These are phyloP conservation scores for Parsonsia alboflavescens DNA, from an alignment of 257 asterid genomes.

Conservation along the genomic window DNA sequence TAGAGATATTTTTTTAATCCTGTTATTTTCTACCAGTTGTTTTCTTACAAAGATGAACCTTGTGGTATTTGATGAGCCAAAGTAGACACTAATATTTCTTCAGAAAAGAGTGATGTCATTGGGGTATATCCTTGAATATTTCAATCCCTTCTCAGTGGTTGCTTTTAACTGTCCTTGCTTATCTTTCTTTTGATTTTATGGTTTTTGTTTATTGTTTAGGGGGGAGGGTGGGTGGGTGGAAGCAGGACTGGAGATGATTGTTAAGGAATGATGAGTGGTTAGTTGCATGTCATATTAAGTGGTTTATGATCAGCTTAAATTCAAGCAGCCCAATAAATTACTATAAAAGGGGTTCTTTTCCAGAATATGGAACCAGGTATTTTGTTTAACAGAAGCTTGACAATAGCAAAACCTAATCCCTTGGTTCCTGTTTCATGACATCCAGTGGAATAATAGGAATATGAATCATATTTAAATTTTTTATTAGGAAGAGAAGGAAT, in stretches of 20 bases:
- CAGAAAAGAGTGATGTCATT: not conserved
- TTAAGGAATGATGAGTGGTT: not conserved
- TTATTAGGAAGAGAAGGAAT: too few relatives aligned
- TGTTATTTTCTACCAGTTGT: not conserved
- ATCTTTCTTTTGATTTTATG: not conserved
- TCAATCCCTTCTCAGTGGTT: not conserved
- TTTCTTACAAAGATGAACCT: not conserved
- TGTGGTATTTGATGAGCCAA: not conserved
- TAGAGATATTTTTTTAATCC: constrained; percentile 4
- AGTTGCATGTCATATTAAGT: too few relatives aligned
- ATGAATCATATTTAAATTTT: not conserved
- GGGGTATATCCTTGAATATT: not conserved
- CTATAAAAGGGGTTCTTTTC: not conserved
- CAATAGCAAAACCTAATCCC: not conserved
- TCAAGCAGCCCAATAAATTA: not conserved
- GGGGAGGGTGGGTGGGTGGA: not conserved
- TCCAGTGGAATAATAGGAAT: not conserved
- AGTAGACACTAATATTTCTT: not conserved
- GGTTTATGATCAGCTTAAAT: not conserved
- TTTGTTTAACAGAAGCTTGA: not conserved
- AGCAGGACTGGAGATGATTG: not conserved
- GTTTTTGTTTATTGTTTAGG: not conserved
- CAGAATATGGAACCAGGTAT: not conserved
- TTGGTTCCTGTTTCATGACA: not conserved
- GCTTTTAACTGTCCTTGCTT: not conserved